Evolutionary conservation across 164 flowering plant species (phyloP).

Genomic region (Litsea cubeba): DNA sequence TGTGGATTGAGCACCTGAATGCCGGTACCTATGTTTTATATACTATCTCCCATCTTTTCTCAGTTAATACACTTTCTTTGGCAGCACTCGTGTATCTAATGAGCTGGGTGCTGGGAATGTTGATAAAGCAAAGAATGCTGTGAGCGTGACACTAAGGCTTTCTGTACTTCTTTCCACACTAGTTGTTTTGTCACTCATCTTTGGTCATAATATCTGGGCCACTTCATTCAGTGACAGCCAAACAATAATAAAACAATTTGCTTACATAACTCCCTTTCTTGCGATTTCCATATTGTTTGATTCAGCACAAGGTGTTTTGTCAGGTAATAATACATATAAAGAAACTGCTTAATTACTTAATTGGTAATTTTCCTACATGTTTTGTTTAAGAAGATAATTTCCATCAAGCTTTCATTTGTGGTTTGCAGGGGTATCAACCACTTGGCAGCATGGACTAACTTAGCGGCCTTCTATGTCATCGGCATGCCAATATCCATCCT

Average conservation of each 20-base stretch:
- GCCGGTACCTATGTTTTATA: background rate
- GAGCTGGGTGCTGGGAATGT: slow-evolving; percentile 75
- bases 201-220: slow-evolving; percentile 77
- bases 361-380: background rate
- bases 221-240: slow-evolving; percentile 52
- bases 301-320: slow-evolving; percentile 64
- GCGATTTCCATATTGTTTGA: slow-evolving; percentile 57
- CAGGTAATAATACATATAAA: slow-evolving; percentile 38
- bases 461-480: slow-evolving; percentile 60
- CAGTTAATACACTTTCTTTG: background rate
- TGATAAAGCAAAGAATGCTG: slow-evolving; percentile 59
- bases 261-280: slow-evolving; percentile 62
- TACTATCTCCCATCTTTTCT: background rate
- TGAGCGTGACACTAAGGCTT: slow-evolving; percentile 64
- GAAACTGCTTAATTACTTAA: background rate
- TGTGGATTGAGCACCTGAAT: background rate
- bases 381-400: background rate
- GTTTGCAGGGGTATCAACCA: slow-evolving; percentile 68
- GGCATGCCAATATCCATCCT: slow-evolving; percentile 65
- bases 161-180: slow-evolving; percentile 46
- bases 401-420: background rate
- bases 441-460: slow-evolving; percentile 59
- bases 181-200: slow-evolving; percentile 35
- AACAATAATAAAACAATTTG: slow-evolving; percentile 39
- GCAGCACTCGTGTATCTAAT: slow-evolving; percentile 89